Evolutionary conservation across 1,139 yeast genomes (phyloP).

Genomic region (Diutina ranongensis): DNA sequence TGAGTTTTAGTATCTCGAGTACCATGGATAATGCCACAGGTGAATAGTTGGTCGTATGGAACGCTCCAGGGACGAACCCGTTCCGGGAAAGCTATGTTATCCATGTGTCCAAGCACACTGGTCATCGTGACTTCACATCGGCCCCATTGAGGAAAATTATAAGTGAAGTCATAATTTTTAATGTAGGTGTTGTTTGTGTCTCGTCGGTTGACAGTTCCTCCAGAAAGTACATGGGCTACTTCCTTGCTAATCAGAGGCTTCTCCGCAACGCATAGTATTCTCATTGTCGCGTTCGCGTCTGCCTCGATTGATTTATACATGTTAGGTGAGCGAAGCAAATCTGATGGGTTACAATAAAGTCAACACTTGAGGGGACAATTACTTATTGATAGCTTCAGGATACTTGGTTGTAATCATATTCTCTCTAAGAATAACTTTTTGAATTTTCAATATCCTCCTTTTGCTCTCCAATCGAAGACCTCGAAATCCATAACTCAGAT

Average conservation of each 20-base stretch:
- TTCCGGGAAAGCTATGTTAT: constrained; percentile 52
- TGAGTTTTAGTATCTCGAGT: constrained; percentile 15
- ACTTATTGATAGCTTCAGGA: too few relatives aligned
- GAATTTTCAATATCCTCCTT: too few relatives aligned
- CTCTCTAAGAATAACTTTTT: too few relatives aligned
- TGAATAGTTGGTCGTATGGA: constrained; percentile 53
- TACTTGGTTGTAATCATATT: too few relatives aligned
- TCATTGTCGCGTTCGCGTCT: constrained; percentile 39
- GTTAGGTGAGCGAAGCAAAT: too few relatives aligned
- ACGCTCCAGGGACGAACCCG: constrained; percentile 60
- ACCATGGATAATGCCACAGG: constrained; percentile 16
- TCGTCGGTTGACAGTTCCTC: constrained; percentile 45
- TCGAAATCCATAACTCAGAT: too few relatives aligned
- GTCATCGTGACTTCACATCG: constrained; percentile 81
- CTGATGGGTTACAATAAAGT: too few relatives aligned
- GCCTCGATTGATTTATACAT: too few relatives aligned
- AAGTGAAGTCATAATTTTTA: constrained; percentile 71
- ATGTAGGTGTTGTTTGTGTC: constrained; percentile 49
- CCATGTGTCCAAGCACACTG: constrained; percentile 79
- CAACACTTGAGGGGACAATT: too few relatives aligned
- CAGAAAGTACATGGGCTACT: constrained; percentile 65
- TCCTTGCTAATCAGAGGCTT: constrained; percentile 92
- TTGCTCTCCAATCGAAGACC: too few relatives aligned
- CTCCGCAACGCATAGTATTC: constrained; percentile 89
- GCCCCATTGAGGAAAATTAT: constrained; percentile 45